Evolutionary conservation across 345 rosid genomes (phyloP), one percentile per base, ranked within the genome.

Genomic region (Corchorus olitorius): DNA sequence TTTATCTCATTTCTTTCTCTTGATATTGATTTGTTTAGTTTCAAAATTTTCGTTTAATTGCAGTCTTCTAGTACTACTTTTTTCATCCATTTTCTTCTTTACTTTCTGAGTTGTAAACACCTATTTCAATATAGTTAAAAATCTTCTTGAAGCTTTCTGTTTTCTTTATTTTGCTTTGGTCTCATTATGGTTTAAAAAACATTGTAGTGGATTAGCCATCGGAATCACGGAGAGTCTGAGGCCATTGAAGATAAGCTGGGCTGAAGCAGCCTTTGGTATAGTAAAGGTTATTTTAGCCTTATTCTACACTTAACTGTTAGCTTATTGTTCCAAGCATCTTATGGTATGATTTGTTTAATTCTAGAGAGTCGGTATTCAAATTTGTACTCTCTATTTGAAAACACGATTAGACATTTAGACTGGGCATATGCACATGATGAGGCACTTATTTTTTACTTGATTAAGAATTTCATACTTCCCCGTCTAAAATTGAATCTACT

Each of bases 121-220:
- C n/a, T n/a, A n/a, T n/a, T n/a, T n/a, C n/a, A n/a, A n/a, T n/a
- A n/a, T n/a, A n/a, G n/a, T n/a, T n/a, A n/a, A n/a, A n/a, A n/a
- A n/a, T 75, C 20, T 81, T 35, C 61, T 50, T 34, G 17, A 27
- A 5, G 1, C 16, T 7, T 52, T 70, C 60, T 33, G 17, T 70
- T 41, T 46, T 70, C 10, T 77, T 39, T 68, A 3, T 61, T 74
- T 46, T 76, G 63, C 37, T 34, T 33, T 69, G 46, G 59, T 15
- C 43, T n/a, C 49, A n/a, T 70, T 50, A 39, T 63, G 10, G 77
- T 56, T 76, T 14, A 37, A 14, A 59, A 12, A 22, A 39, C 37
- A 52, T 73, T 82, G 76, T 81, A 96, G 99, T 65, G 99, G 99
- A 89, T 96, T 73, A 96, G 99, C 82, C 99, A 96, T 81, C 87